These are phyloP conservation scores for Fragilariopsis cylindrus DNA, from an alignment of 108 stramenopile species.

Conservation along the genomic window DNA sequence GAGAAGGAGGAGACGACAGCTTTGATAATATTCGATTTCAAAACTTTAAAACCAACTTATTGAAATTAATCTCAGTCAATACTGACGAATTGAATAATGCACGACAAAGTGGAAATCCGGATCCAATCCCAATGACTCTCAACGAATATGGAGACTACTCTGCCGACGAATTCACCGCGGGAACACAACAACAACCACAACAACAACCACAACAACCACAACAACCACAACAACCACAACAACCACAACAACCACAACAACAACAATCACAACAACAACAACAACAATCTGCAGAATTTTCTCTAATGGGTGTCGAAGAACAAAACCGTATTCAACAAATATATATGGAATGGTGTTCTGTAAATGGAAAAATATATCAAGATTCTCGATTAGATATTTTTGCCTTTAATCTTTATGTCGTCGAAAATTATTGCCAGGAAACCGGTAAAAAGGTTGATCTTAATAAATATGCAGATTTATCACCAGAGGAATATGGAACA, in stretches of 20 bases:
- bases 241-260: constrained; percentile 34
- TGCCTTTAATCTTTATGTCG: constrained; percentile 16
- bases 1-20: not conserved
- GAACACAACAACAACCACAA: constrained; percentile 34
- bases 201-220: not conserved
- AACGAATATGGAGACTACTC: constrained; percentile 71
- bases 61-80: constrained; percentile 25
- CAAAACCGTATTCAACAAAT: constrained; percentile 23
- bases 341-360: constrained; percentile 30
- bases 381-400: constrained; percentile 27
- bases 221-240: not conserved
- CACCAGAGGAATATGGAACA: constrained; percentile 53
- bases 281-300: not conserved
- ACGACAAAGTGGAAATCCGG: constrained; percentile 13
- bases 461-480: constrained; percentile 68
- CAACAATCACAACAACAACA: not conserved
- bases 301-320: constrained; percentile 37
- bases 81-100: constrained; percentile 8
- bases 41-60: constrained; percentile 28
- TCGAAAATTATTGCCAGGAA: constrained; percentile 15
- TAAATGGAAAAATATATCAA: constrained; percentile 18
- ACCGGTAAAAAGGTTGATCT: constrained; percentile 39
- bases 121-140: constrained; percentile 23
- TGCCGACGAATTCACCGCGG: constrained; percentile 41
- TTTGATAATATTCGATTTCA: constrained; percentile 22